phyloP scores from a whole-genome alignment of 331 rosid species.

The Dryas integrifolia region DNA sequence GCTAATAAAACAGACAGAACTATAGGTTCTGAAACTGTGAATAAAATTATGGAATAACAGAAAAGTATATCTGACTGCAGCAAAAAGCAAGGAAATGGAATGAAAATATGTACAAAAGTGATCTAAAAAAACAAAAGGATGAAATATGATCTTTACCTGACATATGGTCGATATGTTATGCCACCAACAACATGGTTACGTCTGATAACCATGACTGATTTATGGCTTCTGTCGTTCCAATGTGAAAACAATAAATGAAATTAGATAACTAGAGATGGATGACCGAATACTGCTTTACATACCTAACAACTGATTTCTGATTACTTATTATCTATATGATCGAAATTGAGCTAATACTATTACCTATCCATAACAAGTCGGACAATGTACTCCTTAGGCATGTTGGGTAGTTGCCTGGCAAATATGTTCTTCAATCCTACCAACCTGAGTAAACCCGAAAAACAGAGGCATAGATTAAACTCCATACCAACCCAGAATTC shows the following conservation, averaged over 20 bases:
- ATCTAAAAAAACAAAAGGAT: constrained; percentile 4
- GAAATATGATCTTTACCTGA: constrained; percentile 44
- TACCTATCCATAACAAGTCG: constrained; percentile 99
- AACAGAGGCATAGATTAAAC: constrained; percentile 18
- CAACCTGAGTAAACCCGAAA: constrained; percentile 51
- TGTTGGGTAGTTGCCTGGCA: constrained; percentile 90
- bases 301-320: no score
- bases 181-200: constrained; percentile 90
- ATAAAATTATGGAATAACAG: not conserved
- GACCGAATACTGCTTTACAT: no score
- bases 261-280: not conserved
- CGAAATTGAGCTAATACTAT: constrained; percentile 1
- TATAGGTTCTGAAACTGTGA: not conserved
- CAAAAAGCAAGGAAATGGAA: not conserved
- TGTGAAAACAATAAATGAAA: constrained; percentile 13
- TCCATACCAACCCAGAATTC: constrained; percentile 5
- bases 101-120: not conserved
- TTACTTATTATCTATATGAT: not conserved
- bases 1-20: not conserved
- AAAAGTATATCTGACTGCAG: not conserved
- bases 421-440: constrained; percentile 96
- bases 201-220: constrained; percentile 93
- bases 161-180: constrained; percentile 95
- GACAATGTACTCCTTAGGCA: constrained; percentile 99
- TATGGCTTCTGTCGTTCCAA: constrained; percentile 72